Base-by-base conservation (phyloP, 805 yeast genomes). In the Priceomyces melissophilus region DNA sequence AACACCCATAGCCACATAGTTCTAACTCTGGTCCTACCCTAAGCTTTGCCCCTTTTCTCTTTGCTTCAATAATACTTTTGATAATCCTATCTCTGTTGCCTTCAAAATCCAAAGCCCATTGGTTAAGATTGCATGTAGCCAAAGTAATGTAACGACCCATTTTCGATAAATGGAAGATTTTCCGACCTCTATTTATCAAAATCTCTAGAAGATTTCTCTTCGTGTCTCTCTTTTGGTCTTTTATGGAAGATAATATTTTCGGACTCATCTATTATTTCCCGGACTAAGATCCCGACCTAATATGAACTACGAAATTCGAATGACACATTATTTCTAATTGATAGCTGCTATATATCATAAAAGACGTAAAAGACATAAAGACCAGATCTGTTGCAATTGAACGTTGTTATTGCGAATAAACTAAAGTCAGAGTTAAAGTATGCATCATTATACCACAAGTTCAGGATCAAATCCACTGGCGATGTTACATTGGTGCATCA, bases 61-160 rank as follows among this genome's bases (percentile, higher is more conserved):
- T 93, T 40, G 99, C 96, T 38, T 76, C 71, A 15, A 57, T 59
- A 54, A 93, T 91, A 41, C 95, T 84, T 55, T 84, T 83, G 16
- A 93, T 54, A 47, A 93, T 91, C 42, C 99, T 73, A 57, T 90
- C 96, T 40, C 96, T 75, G 63, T 93, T 93, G 4, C 99, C 99
- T 61, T 91, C 98, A 61, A 88, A 93, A 61, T 93, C 99, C 40
- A 93, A 72, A 0, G 99, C 96, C 99, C 99, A 93, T 75, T 93
- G 99, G 67, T 93, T 93, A 48, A 93, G 73, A 54, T 90, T 88
- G 65, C 98, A 91, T 1, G 98, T 90, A 1, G 98, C 90, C 29
- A 91, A 69, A 0, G 97, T 91, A 36, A 90, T 81, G 42, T 84
- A 75, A 40, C 87, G 93, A 1, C 95, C 90, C 96, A 90, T 90